These are phyloP conservation scores for Albifimbria verrucaria DNA, from an alignment of 2,329 filamentous ascomycete species.

Conservation along the genomic window DNA sequence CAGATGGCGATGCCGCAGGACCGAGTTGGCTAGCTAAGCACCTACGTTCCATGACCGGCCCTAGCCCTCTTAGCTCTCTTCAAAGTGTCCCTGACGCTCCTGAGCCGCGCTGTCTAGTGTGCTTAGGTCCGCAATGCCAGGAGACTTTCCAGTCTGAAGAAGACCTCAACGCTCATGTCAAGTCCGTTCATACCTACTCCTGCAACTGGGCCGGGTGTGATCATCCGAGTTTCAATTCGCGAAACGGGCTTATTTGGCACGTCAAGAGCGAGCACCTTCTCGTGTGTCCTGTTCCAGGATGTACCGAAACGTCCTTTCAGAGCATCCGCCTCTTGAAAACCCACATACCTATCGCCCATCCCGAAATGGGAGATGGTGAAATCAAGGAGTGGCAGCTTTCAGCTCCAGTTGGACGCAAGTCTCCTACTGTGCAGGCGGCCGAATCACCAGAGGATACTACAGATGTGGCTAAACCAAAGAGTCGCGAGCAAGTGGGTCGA, in stretches of 20 bases:
- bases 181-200: slow-evolving; percentile 24
- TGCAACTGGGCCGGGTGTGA: slow-evolving; percentile 39
- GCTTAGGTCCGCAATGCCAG: slow-evolving; percentile 24
- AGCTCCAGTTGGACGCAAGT: not conserved
- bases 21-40: not conserved
- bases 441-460: not conserved
- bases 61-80: slow-evolving; percentile 18
- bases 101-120: slow-evolving; percentile 13
- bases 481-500: not conserved
- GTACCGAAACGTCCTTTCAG: slow-evolving; percentile 32
- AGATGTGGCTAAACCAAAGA: slow-evolving; percentile 8
- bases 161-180: slow-evolving; percentile 20
- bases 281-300: slow-evolving; percentile 36
- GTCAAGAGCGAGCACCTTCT: slow-evolving; percentile 42
- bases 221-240: slow-evolving; percentile 31
- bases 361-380: slow-evolving; percentile 13
- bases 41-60: slow-evolving; percentile 1
- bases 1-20: too few species aligned
- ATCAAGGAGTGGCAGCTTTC: slow-evolving; percentile 25
- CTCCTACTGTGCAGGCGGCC: not conserved
- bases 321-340: slow-evolving; percentile 29
- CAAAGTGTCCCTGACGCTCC: slow-evolving; percentile 11
- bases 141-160: slow-evolving; percentile 17
- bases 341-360: slow-evolving; percentile 35
- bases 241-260: slow-evolving; percentile 37